phyloP scores from a whole-genome alignment of 345 rosid species.

The Camelina neglecta region DNA sequence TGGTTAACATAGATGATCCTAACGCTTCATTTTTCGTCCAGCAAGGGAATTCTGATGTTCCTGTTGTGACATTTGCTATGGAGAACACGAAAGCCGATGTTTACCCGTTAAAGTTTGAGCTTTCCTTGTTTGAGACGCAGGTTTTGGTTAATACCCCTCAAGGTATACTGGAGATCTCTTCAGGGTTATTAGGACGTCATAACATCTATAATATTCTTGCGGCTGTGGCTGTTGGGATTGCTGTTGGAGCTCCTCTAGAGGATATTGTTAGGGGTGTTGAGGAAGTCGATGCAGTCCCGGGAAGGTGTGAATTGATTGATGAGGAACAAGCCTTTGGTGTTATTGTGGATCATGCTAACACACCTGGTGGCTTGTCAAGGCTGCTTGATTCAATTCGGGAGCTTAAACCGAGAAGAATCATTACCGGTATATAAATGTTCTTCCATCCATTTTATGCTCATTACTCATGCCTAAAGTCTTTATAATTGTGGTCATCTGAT shows the following conservation, averaged over 20 bases:
- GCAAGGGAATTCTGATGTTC: constrained; percentile 79
- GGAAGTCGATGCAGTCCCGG: constrained; percentile 94
- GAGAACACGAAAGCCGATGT: constrained; percentile 88
- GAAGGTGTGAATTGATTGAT: constrained; percentile 92
- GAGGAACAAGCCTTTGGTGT: constrained; percentile 97
- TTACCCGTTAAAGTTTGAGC: constrained; percentile 83
- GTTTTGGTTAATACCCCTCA: constrained; percentile 88
- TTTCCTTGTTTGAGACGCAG: constrained; percentile 89
- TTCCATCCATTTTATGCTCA: not conserved
- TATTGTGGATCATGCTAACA: constrained; percentile 82
- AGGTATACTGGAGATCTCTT: constrained; percentile 89
- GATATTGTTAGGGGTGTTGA: constrained; percentile 95
- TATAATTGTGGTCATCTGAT: constrained; percentile 16
- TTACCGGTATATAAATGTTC: constrained; percentile 61
- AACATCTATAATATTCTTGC: constrained; percentile 92
- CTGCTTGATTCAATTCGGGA: constrained; percentile 88
- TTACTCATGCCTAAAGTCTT: not conserved
- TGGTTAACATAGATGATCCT: constrained; percentile 87
- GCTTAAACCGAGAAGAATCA: constrained; percentile 82
- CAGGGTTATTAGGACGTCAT: constrained; percentile 86
- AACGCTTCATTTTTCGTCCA: constrained; percentile 69
- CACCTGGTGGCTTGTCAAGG: constrained; percentile 85
- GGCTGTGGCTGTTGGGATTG: constrained; percentile 92
- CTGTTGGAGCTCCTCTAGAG: constrained; percentile 93
- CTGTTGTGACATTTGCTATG: constrained; percentile 88